A percentile compares a stretch with the other conserved stretches of the same genome.
Evolutionary conservation across 1,284 basidiomycete species (phyloP).

Genomic region (Pyrrhoderma noxium): DNA sequence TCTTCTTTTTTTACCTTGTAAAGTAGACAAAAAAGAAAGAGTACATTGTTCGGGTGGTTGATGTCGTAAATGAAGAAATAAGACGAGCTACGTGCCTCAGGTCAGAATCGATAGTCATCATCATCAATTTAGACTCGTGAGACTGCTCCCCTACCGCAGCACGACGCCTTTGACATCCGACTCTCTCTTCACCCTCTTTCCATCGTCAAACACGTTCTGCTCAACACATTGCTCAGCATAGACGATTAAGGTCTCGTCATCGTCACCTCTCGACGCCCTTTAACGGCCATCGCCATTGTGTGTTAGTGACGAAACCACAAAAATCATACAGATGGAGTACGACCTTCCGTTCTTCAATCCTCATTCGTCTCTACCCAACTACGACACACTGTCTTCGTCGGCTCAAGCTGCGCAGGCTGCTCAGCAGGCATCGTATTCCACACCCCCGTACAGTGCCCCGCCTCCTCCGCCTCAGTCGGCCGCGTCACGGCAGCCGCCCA

Average conservation of each 20-base stretch:
- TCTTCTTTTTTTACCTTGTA: not conserved
- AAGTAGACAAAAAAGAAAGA: not conserved
- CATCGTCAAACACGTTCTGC: not conserved
- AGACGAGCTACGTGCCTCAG: too few species aligned
- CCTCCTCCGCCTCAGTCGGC: conserved; percentile 36
- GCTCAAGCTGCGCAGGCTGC: conserved; percentile 40
- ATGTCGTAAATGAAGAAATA: too few species aligned
- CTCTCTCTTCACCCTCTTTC: not conserved
- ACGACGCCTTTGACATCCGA: not conserved
- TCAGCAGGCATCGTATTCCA: conserved; percentile 46
- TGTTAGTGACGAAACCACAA: conserved; percentile 40
- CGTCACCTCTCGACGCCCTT: conserved; percentile 1
- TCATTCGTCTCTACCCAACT: conserved; percentile 32
- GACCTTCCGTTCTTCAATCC: conserved; percentile 79
- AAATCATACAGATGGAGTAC: conserved; percentile 48
- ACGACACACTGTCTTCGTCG: conserved; percentile 57
- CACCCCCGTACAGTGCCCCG: conserved; percentile 36
- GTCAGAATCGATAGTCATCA: not conserved
- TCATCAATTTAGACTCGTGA: not conserved
- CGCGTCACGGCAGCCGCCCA: conserved; percentile 21
- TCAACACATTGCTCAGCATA: not conserved
- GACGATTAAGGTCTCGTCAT: not conserved
- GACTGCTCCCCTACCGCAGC: not conserved
- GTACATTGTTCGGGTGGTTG: not conserved
- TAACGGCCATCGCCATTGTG: conserved; percentile 1